phyloP scores from a whole-genome alignment of 306 rosid species.

The Abrus precatorius region DNA sequence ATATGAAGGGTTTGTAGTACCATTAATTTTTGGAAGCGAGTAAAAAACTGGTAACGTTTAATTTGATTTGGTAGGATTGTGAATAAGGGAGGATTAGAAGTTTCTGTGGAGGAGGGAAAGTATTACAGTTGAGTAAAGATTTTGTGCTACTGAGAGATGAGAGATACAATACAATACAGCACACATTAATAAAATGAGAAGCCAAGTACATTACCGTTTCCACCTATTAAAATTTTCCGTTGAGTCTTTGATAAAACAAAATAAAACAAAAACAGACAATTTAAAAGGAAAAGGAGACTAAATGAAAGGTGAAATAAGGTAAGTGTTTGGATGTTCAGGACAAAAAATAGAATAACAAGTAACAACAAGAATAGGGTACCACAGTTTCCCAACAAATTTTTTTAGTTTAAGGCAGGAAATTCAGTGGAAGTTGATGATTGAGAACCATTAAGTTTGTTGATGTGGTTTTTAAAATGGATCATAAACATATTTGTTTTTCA shows the following conservation, averaged over 20 bases:
- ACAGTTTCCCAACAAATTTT: not conserved
- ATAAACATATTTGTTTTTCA: slow-evolving; percentile 17
- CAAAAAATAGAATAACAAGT: not conserved
- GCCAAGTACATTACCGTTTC: not conserved
- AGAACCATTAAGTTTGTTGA: not conserved
- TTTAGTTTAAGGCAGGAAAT: not conserved
- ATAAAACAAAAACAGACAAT: not conserved
- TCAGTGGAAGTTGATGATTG: not conserved
- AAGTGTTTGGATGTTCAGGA: not conserved
- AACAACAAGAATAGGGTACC: not conserved
- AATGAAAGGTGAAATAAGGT: not conserved
- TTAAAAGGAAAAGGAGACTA: not conserved
- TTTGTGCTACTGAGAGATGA: not conserved
- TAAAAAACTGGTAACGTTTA: not conserved
- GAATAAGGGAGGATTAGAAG: not conserved
- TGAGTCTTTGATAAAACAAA: not conserved
- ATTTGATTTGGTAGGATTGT: slow-evolving; percentile 21
- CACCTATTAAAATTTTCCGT: not conserved
- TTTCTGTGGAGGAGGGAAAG: slow-evolving; percentile 4
- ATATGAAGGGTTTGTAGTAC: slow-evolving; percentile 5
- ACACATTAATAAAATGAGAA: not conserved
- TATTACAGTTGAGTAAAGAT: not conserved
- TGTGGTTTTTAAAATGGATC: not conserved
- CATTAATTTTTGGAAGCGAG: slow-evolving; percentile 11
- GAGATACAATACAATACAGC: not conserved